Conservation (phyloP, 805 yeast species). For the Pichia kluyveri region DNA sequence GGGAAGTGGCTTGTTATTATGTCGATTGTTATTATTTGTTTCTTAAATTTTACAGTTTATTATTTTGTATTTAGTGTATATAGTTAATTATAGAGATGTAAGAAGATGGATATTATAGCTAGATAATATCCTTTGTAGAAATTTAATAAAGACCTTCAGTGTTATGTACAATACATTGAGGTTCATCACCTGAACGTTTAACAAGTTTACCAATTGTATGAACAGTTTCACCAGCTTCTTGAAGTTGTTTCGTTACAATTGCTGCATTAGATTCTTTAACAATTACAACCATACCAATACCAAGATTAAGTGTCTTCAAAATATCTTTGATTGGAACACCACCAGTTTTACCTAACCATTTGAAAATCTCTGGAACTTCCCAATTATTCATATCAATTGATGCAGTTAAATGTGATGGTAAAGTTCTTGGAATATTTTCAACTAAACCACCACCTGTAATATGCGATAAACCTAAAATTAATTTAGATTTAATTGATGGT, state of each 20-base stretch:
- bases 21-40: too few relatives aligned
- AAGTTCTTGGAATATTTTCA: slow-evolving; percentile 92
- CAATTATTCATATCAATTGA: slow-evolving; percentile 69
- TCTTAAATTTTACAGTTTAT: too few relatives aligned
- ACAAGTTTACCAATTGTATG: slow-evolving; percentile 57
- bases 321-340: slow-evolving; percentile 80
- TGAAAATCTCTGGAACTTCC: slow-evolving; percentile 83
- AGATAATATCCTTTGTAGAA: too few relatives aligned
- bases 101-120: too few relatives aligned
- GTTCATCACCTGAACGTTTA: slow-evolving; percentile 34
- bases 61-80: too few relatives aligned
- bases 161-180: slow-evolving; percentile 55
- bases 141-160: slow-evolving; percentile 23
- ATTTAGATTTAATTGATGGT: slow-evolving; percentile 56
- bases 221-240: slow-evolving; percentile 65
- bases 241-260: slow-evolving; percentile 42
- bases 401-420: slow-evolving; percentile 76
- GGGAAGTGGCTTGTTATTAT: too few relatives aligned
- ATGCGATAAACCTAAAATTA: slow-evolving; percentile 84
- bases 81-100: too few relatives aligned
- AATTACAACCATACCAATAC: slow-evolving; percentile 92
- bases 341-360: slow-evolving; percentile 90
- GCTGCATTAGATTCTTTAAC: slow-evolving; percentile 63
- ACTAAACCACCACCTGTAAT: slow-evolving; percentile 98
- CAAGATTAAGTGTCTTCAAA: slow-evolving; percentile 87